Evolutionary conservation across 1,284 basidiomycete genomes (phyloP), one percentile per base, ranked within the genome.

Genomic region (Pulveroboletus sp.): DNA sequence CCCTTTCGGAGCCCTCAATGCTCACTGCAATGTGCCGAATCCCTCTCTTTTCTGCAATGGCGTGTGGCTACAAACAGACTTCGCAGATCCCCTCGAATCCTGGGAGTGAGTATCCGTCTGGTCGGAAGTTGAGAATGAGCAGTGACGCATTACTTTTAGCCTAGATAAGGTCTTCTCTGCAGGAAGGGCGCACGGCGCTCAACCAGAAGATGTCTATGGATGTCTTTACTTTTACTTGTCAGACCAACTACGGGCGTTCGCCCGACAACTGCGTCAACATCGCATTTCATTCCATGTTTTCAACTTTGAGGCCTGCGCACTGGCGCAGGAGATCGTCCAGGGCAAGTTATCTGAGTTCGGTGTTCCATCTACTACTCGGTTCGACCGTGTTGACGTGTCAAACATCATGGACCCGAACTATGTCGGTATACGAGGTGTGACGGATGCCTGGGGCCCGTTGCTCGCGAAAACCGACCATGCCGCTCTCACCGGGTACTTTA

Each of bases 161-260:
- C 1, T 54, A 33, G 55, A 69, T 25, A n/a, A 49, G 12, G 65
- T 77, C 31, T 58, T 79, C 15, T 35, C 57, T 43, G 63, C 66
- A 0, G 77, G 78, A 39, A 70, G 63, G 54, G 64, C 61, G 0
- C 70, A 74, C 18, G 77, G 77, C 11, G 73, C 71, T 6, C 68
- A 66, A 15, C 56, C 68, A 0, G 77, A 73, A 51, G 80, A 81
- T 60, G 65, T 81, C 35, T 78, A 77, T 47, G 79, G 79, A 3
- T 79, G 78, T 51, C 72, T 81, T 25, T 80, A 78, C 61, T 78
- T 80, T 52, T 74, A 73, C 56, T 47, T 81, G 25, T 70, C 72
- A 5, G 65, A 75, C 11, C 67, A 79, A 58, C 65, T 81, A 7
- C 63, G 65, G 17, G 57, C 59, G 0, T 78, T 80, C 57, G 60